Percentiles rank a stretch among this genome's conserved stretches.
Conservation (phyloP, 441 rosid genomes). For the Oxalis stricta region DNA sequence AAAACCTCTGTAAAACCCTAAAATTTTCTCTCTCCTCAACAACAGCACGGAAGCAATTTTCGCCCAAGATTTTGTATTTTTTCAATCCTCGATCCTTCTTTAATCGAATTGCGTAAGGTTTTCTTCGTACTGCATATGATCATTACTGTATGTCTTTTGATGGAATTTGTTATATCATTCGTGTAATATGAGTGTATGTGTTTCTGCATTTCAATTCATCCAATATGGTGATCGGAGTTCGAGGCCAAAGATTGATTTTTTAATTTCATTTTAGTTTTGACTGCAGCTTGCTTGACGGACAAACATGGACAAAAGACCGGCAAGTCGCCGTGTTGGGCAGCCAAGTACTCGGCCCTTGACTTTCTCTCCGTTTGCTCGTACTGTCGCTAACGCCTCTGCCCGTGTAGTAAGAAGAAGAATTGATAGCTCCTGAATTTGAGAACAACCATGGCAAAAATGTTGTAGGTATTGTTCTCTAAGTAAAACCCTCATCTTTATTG, state of each 20-base stretch:
- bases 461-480: constrained; percentile 16
- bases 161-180: no score
- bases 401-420: constrained; percentile 17
- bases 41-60: no score
- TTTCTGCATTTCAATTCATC: background rate
- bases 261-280: background rate
- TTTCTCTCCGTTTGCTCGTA: constrained; percentile 60
- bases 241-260: no score
- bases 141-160: no score
- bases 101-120: no score
- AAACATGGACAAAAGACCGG: constrained; percentile 28
- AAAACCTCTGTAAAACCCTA: no score
- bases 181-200: no score
- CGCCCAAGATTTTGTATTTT: no score
- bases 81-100: no score
- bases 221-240: background rate
- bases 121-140: no score
- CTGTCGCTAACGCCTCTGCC: constrained; percentile 29
- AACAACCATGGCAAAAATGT: constrained; percentile 8
- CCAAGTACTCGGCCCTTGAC: constrained; percentile 39
- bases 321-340: constrained; percentile 16
- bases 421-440: constrained; percentile 7
- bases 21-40: no score
- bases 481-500: background rate
- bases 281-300: background rate